A percentile compares a stretch with the other conserved stretches of the same genome.
Conservation (phyloP, 495 filamentous ascomycete genomes). For the Annulohypoxylon maeteangense region DNA sequence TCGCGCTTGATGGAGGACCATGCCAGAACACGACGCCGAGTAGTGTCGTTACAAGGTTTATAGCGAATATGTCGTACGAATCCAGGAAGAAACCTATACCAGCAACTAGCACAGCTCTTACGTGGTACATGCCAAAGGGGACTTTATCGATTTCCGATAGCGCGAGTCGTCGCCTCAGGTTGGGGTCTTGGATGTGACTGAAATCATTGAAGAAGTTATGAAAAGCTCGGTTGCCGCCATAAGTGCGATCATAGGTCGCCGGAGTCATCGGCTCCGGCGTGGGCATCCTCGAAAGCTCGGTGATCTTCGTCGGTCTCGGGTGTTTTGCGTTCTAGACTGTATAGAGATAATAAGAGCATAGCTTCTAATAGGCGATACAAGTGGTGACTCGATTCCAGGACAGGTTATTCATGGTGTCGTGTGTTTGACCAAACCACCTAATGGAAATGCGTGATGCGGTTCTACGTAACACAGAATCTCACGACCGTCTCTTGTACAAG, state of each 20-base stretch:
- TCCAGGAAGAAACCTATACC: constrained; percentile 85
- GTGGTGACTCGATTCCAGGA: constrained; percentile 1
- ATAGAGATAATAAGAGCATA: constrained; percentile 4
- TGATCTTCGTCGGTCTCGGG: constrained; percentile 3
- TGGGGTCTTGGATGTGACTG: constrained; percentile 73
- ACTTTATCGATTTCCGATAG: constrained; percentile 80
- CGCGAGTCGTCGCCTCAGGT: constrained; percentile 74
- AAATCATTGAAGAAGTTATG: constrained; percentile 69
- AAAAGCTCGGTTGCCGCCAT: constrained; percentile 67
- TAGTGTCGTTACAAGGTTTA: constrained; percentile 75
- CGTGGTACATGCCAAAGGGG: constrained; percentile 81
- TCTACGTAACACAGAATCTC: not conserved
- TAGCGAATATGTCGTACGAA: constrained; percentile 82
- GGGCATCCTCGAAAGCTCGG: constrained; percentile 34
- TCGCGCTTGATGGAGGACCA: constrained; percentile 43
- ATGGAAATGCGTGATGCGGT: not conserved
- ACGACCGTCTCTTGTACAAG: not conserved
- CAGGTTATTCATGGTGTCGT: constrained; percentile 19
- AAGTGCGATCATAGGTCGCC: constrained; percentile 48
- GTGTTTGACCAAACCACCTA: not conserved
- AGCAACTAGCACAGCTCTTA: constrained; percentile 75
- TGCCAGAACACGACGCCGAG: constrained; percentile 80
- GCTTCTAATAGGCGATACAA: not conserved
- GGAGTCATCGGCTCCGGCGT: constrained; percentile 52
- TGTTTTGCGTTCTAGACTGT: constrained; percentile 3